phyloP scores from a whole-genome alignment of 169 alveolate species.

The Plasmodium sp. region DNA sequence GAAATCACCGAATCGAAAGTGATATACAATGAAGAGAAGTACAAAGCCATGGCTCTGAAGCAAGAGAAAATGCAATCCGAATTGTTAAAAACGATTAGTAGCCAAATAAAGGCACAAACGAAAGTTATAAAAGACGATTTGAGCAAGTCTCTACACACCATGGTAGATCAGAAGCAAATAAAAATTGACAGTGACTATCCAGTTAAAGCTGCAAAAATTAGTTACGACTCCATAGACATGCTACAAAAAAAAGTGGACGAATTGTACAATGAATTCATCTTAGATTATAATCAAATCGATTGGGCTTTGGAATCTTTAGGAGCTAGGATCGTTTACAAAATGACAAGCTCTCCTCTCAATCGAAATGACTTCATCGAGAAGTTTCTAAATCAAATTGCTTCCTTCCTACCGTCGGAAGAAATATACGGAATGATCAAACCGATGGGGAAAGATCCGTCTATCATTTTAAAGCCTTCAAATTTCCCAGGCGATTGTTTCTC shows the following conservation, averaged over 20 bases:
- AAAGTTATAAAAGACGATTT: constrained; percentile 62
- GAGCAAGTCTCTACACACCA: constrained; percentile 1
- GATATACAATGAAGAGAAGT: constrained; percentile 65
- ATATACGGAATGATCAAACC: constrained; percentile 74
- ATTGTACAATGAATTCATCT: constrained; percentile 65
- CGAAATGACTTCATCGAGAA: constrained; percentile 63
- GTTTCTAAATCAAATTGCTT: constrained; percentile 54
- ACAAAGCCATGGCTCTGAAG: constrained; percentile 11
- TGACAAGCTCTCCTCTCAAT: constrained; percentile 74
- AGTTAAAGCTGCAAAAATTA: not conserved
- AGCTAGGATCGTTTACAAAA: constrained; percentile 70
- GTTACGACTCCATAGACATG: constrained; percentile 19
- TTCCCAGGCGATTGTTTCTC: constrained; percentile 75
- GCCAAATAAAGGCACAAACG: constrained; percentile 51
- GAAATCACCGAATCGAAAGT: constrained; percentile 68
- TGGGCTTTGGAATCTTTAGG: constrained; percentile 76
- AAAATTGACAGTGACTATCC: constrained; percentile 1
- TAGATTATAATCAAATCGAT: constrained; percentile 72
- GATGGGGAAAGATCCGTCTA: constrained; percentile 74
- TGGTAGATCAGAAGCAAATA: constrained; percentile 31
- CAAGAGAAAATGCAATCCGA: constrained; percentile 54
- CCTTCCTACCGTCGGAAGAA: constrained; percentile 72
- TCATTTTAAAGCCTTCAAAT: constrained; percentile 54
- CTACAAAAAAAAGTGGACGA: constrained; percentile 71
- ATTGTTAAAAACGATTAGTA: constrained; percentile 29